Conservation (phyloP, 352 stramenopile genomes). For the Pythium inflatum region DNA sequence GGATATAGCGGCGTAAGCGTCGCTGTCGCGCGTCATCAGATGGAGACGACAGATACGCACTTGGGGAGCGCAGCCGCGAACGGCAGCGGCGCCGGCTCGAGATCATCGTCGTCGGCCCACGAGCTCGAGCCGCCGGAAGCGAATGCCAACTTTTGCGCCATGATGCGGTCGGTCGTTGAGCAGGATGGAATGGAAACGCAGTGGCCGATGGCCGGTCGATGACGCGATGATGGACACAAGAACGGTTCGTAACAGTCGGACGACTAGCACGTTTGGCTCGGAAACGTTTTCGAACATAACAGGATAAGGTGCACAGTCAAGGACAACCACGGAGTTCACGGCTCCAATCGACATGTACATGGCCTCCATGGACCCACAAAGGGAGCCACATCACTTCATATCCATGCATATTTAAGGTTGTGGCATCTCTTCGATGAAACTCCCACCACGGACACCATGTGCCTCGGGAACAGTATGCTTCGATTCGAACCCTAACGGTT, state of each 20-base stretch:
- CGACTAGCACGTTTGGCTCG: background rate
- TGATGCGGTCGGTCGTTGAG: conserved; percentile 14
- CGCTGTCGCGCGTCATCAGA: conserved; percentile 8
- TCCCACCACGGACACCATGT: too few relatives aligned
- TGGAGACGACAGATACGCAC: conserved; percentile 48
- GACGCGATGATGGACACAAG: conserved; percentile 31
- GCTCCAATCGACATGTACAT: too few relatives aligned
- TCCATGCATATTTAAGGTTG: too few relatives aligned
- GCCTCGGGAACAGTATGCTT: background rate
- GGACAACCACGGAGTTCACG: too few relatives aligned
- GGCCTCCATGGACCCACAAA: background rate
- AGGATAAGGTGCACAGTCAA: background rate
- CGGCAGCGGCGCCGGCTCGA: conserved; percentile 55
- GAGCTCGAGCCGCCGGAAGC: conserved; percentile 56
- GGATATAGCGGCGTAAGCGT: background rate
- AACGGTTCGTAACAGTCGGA: conserved; percentile 29
- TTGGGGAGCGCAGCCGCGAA: conserved; percentile 37
- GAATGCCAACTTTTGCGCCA: conserved; percentile 59
- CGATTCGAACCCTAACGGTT: conserved; percentile 30
- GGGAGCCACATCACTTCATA: too few relatives aligned
- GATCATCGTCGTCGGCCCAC: conserved; percentile 83
- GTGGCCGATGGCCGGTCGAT: too few relatives aligned
- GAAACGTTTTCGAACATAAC: conserved; percentile 16
- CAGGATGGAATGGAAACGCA: conserved; percentile 5
- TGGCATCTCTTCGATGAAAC: too few relatives aligned